Base-by-base conservation (phyloP, 192 early-diverging fungal genomes). In the Powellomyces hirtus region DNA sequence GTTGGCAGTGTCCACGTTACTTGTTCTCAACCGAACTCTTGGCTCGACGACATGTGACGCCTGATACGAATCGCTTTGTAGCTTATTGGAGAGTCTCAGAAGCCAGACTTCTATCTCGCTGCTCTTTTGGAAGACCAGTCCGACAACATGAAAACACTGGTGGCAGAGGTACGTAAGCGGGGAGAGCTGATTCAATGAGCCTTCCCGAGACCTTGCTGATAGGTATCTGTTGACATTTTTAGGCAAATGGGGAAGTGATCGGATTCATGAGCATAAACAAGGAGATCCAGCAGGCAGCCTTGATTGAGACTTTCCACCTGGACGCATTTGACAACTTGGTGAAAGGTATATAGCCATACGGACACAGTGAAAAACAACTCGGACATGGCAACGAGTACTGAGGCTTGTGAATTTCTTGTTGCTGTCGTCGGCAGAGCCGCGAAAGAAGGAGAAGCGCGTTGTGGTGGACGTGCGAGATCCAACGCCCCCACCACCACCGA, bases 221-320 rank as follows among this genome's bases (percentile, higher is more conserved):
- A 7, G 4, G 46, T 16, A 2, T 49, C 26, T 22, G 53, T 34
- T 56, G 53, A 5, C 53, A 31, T n/a, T 64, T 31, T n/a, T 42
- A 79, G 71, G 56, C 77, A 20, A 75, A 77, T 37, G 76, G 68
- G 6, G 57, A 73, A 22, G 76, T 85, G 8, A 74, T 81, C 13
- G 84, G 81, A 2, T 83, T 85, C 70, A 84, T 85, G 75, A 76
- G 59, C 59, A 49, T 84, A n/a, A 71, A 68, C 22, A 49, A 70
- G 7, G 75, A 75, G 16, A 66, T 84, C n/a, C 74, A 83, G 59
- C 73, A 80, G 64, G 63, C 52, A 1, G 30, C 67, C 3, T 37
- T 85, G 0, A 30, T 58, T 24, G 57, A 77, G 10, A 75, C 61
- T 6, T 85, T 79, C 59, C 65, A 84, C 8, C 34, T 85, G 37